Evolutionary conservation across 805 yeast species (phyloP).

Genomic region (Candida patagonica): DNA sequence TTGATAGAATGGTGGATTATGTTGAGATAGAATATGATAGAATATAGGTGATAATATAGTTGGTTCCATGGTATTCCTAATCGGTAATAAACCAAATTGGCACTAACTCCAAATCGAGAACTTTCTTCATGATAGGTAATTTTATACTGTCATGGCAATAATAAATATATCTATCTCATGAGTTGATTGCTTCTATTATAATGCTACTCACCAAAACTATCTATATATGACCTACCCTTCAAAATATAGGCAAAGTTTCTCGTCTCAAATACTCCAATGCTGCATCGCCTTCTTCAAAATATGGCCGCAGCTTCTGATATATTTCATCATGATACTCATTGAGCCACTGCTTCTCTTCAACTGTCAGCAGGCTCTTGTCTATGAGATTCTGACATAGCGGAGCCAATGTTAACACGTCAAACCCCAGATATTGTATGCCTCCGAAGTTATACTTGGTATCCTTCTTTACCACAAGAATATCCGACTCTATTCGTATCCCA

Average conservation of each 20-base stretch:
- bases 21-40: no score
- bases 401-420: constrained; percentile 74
- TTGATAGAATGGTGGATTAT: no score
- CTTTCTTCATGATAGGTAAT: no score
- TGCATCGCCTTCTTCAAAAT: constrained; percentile 46
- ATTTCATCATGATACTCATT: constrained; percentile 56
- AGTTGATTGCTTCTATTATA: no score
- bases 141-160: no score
- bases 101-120: no score
- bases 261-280: constrained; percentile 63
- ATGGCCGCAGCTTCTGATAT: constrained; percentile 41
- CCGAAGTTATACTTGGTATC: constrained; percentile 39
- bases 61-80: no score
- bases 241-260: constrained; percentile 42
- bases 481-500: constrained; percentile 87
- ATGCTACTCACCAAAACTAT: no score
- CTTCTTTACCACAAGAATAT: constrained; percentile 45
- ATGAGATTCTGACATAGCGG: constrained; percentile 79
- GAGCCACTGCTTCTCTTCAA: constrained; percentile 58
- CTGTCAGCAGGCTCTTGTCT: constrained; percentile 44
- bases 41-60: no score
- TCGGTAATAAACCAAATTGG: no score
- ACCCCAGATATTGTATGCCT: constrained; percentile 50
- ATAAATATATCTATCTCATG: no score
- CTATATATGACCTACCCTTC: no score